Evolutionary conservation across 2,329 filamentous ascomycete species (phyloP), one percentile per base, ranked within the genome.

Genomic region (Gyromitra esculenta): DNA sequence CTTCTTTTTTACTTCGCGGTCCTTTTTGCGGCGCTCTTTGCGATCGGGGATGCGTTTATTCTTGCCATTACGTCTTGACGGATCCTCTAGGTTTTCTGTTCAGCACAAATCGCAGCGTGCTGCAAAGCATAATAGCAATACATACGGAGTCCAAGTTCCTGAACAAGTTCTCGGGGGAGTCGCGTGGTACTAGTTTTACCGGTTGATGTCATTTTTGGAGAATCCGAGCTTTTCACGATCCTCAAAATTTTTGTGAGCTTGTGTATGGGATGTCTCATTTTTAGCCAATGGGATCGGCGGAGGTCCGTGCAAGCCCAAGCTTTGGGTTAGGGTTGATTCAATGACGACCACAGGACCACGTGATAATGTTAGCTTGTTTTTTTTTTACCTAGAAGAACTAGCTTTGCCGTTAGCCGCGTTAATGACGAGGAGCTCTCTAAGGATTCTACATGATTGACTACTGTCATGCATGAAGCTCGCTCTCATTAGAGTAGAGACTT

Each of bases 1-100:
- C 83, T 76, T 81, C 82, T 88, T 91, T 82, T 89, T 91, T 80
- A 88, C 85, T 25, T 85, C 84, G 70, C 91, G 87, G 80, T 91
- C 89, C 15, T 87, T 87, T 82, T 90, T 92, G 72, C 92, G 87
- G 75, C 88, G 87, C 69, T 91, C 89, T 84, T 92, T 92, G 79
- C 91, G 87, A 59, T 79, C 77, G 11, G 59, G 54, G 11, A 63
- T 25, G 56, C 41, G 73, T 57, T 66, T 70, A 2, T 69, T 75
- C 59, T 66, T 69, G 5, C 73, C n/a, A 48, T 64, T 60, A 8
- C 64, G 56, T 7, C 56, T 21, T 5, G 62, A 45, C 50, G 31
- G 39, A 31, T 54, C 43, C 35, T 50, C 43, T 60, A 7, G 54
- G n/a, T 25, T 59, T 43, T 60, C 52, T 11, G 1, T 8, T 73